Base-by-base conservation (phyloP, 2,329 filamentous ascomycete genomes). In the Ramularia collo-cygni region DNA sequence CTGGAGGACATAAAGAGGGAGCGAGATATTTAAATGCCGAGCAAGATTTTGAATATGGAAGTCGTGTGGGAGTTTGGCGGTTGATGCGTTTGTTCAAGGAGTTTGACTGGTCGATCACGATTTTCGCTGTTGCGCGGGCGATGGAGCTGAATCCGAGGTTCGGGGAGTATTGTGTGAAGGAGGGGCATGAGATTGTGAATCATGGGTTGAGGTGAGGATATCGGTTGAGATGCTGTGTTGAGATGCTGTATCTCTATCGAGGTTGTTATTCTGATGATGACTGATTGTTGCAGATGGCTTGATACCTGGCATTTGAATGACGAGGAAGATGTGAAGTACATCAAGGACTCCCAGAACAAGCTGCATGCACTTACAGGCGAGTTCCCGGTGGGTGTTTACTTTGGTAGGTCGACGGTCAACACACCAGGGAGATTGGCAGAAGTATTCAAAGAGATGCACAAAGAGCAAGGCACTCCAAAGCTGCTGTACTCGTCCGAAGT, bases 401-500 rank as follows among this genome's bases (percentile, higher is more conserved):
- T 71, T 39, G 71, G 71, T 0, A 61, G 70, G 0, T 56, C 57
- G 3, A 67, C 64, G 6, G 66, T 69, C 1, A 66, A 71, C 29
- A 68, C 65, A 7, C 58, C 65, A 8, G 65, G 65, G 8, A 55
- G 74, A 15, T 62, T 76, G 1, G 66, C 65, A 33, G 64, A 69
- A 46, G 65, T 71, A 2, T 74, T 70, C 54, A 66, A 71, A 44
- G 72, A 76, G 54, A 68, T 75, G 62, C 47, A 51, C 48, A 7
- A 68, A 66, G 12, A 65, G 66, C 30, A 35, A 28, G 46, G 44
- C 1, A 50, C 46, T 28, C 46, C 48, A 36, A 64, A 65, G 40
- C 62, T 76, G 0, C 52, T 74, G 0, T 76, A 70, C 64, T 63
- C 64, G 15, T 63, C 60, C 12, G 73, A 77, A 45, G 65, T 64